Percentiles rank a stretch among this genome's conserved stretches.
These are phyloP conservation scores for Penicillium robsamsonii DNA, from an alignment of 495 filamentous ascomycete genomes.

Conservation along the genomic window DNA sequence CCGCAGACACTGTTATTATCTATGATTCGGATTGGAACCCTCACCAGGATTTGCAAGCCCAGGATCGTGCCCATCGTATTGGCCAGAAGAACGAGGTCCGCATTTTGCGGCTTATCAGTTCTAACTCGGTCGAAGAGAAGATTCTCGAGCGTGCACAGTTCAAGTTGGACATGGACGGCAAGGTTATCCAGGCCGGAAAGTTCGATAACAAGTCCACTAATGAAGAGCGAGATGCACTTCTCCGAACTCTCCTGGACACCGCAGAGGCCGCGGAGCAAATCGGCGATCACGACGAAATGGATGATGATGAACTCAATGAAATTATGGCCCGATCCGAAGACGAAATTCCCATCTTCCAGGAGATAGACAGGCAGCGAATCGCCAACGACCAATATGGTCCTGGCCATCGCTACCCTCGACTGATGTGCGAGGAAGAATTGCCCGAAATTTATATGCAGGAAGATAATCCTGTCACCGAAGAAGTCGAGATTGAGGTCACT, in stretches of 20 bases:
- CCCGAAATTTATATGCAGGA: conserved; percentile 92
- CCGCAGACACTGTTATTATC: conserved; percentile 97
- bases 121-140: conserved; percentile 97
- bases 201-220: conserved; percentile 99
- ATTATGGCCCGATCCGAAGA: conserved; percentile 76
- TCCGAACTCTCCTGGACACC: conserved; percentile 85
- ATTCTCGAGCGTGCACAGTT: conserved; percentile 95
- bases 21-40: conserved; percentile 99
- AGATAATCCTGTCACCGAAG: conserved; percentile 77
- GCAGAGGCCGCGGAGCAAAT: conserved; percentile 81
- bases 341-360: conserved; percentile 66
- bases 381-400: conserved; percentile 68
- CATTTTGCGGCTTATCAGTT: conserved; percentile 90
- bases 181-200: conserved; percentile 97
- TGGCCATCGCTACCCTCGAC: conserved; percentile 61
- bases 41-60: conserved; percentile 97
- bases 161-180: conserved; percentile 99
- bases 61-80: conserved; percentile 99
- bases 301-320: conserved; percentile 94
- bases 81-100: conserved; percentile 99
- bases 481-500: conserved; percentile 68
- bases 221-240: conserved; percentile 93
- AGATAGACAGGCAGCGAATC: conserved; percentile 73
- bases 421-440: conserved; percentile 85
- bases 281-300: conserved; percentile 84